These are phyloP conservation scores for Diatrype stigma DNA, from an alignment of 2,329 filamentous ascomycete genomes.

Conservation along the genomic window DNA sequence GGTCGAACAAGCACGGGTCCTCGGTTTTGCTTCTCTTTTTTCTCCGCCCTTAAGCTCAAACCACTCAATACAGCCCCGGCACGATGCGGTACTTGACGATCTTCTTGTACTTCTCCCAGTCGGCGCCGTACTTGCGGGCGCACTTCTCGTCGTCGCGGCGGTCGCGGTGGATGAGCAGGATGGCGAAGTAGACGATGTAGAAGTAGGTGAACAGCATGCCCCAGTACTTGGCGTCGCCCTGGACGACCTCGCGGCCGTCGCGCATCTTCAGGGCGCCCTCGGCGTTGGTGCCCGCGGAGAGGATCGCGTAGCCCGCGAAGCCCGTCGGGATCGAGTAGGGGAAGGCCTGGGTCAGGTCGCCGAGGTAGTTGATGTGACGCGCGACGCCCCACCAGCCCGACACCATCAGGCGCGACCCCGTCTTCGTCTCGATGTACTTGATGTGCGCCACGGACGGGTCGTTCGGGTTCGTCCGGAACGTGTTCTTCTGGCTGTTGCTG, in stretches of 20 bases:
- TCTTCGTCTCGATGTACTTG: conserved; percentile 78
- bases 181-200: conserved; percentile 86
- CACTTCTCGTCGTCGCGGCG: conserved; percentile 89
- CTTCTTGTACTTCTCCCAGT: conserved; percentile 87
- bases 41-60: too few relatives aligned
- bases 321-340: conserved; percentile 85
- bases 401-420: conserved; percentile 74
- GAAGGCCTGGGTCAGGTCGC: conserved; percentile 93
- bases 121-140: conserved; percentile 81
- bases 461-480: conserved; percentile 81
- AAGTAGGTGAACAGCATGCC: conserved; percentile 91
- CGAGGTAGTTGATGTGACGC: conserved; percentile 92
- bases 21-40: neutral
- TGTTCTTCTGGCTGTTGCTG: conserved; percentile 94
- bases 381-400: conserved; percentile 92
- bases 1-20: neutral
- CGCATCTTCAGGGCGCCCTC: conserved; percentile 52
- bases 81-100: conserved; percentile 78
- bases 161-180: conserved; percentile 83
- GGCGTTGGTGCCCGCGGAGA: conserved; percentile 47
- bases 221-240: conserved; percentile 72
- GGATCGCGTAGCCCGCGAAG: conserved; percentile 74
- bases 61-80: conserved; percentile 77
- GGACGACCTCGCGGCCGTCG: conserved; percentile 62
- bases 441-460: conserved; percentile 77